A percentile compares a stretch with the other conserved stretches of the same genome.
Conservation (phyloP, 2,329 filamentous ascomycete genomes). For the Stachybotrys chartarum region DNA sequence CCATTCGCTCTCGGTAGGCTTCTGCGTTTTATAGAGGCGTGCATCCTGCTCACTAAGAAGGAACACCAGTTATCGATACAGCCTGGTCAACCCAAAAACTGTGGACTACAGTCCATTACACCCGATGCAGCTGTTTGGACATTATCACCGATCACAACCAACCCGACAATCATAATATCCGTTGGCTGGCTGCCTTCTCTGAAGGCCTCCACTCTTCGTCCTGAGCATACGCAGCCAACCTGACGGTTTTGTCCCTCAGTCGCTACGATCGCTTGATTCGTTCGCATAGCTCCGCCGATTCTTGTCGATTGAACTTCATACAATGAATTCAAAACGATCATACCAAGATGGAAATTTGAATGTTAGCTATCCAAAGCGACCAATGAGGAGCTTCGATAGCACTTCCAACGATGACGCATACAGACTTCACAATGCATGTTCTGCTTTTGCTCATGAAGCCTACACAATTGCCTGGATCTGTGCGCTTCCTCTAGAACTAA, state of each 20-base stretch:
- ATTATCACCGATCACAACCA: too few species aligned
- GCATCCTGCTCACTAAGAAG: too few species aligned
- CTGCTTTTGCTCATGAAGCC: background rate
- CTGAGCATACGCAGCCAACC: too few species aligned
- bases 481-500: conserved; percentile 9
- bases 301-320: background rate
- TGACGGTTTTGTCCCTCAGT: background rate
- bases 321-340: background rate
- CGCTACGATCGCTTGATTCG: background rate
- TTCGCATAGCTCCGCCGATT: background rate
- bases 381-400: background rate
- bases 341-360: background rate
- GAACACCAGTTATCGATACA: too few species aligned
- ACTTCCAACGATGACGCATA: background rate
- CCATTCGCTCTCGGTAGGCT: too few species aligned
- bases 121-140: too few species aligned
- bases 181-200: too few species aligned
- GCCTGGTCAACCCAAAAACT: too few species aligned
- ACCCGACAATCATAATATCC: too few species aligned
- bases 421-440: background rate
- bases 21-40: too few species aligned
- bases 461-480: conserved; percentile 13
- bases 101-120: too few species aligned
- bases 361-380: background rate
- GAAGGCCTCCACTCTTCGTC: too few species aligned